Base-by-base conservation (phyloP, 192 early-diverging fungal species). In the Funneliformis geosporum region DNA sequence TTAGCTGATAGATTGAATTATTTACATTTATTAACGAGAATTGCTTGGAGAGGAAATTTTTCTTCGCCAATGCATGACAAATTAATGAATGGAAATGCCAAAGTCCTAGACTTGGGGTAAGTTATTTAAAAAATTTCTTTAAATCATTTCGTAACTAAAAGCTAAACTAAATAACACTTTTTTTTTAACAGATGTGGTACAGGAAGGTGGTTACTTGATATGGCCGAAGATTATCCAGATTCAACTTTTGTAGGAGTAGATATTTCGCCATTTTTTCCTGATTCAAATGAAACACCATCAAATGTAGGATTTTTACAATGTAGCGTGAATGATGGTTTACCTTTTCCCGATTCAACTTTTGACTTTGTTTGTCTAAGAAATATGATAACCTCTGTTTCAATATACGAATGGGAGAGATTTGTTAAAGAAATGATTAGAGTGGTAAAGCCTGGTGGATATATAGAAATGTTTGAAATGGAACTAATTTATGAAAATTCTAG, bases 381-480 rank as follows among this genome's bases (percentile, higher is more conserved):
- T 16, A 65, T 83, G 5, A 76, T 81, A 60, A 79, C 76, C 44
- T 77, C 81, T 38, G 59, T 85, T 14, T 42, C 81, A 8, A 71
- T 79, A n/a, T 69, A 28, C 6, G 82, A 85, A 59, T 80, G 81
- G 42, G 75, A 77, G 23, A 75, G 79, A 16, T 76, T 83, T 18
- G 60, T 83, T 18, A 74, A 81, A 61, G 82, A 89, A 75, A 80
- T 85, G 18, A 60, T 82, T 5, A 82, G 88, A 21, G 85, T 90
- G n/a, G 61, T 88, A 27, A 87, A 87, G 66, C 88, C 88, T 55
- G 88, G 86, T 75, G 88, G 88, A 0, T 87, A 80, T 74, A 60
- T 90, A 1, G 87, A 90, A 65, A 81, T 87, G 1, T 80, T 88
- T 55, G 86, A 89, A 61, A 82, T 76, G 6, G 80, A 83, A 28